Evolutionary conservation across 1,284 basidiomycete species (phyloP), one percentile per base, ranked within the genome.

Genomic region (Cutaneotrichosporon curvatum): DNA sequence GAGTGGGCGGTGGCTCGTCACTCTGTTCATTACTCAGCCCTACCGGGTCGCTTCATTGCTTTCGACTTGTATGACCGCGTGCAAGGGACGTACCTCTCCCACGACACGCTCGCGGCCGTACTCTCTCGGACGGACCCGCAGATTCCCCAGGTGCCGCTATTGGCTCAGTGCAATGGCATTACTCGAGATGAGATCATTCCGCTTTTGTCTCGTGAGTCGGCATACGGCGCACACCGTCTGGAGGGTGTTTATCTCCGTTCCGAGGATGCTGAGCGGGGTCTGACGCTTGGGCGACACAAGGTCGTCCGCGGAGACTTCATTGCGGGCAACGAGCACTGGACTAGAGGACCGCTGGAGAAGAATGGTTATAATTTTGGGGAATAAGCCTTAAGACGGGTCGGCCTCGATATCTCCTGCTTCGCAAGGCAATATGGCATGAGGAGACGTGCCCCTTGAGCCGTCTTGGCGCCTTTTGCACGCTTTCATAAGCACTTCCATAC

Each of bases 1-100:
- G 81, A 83, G 64, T 82, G 81, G 80, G 70, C 80, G 57, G 78
- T 73, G 34, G 79, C 78, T 23, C 80, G 76, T 16, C 80, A 82
- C 60, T 80, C 79, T 1, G 79, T 82, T 37, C 59, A 76, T 4
- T 82, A 82, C 61, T 73, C 74, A 7, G 56, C 61, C 15, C 75
- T 82, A 6, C 76, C 78, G 3, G 75, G 76, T 49, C 70, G 68
- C 37, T 81, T 82, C 62, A 59, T 81, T 50, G 45, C 45, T 2
- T 47, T 79, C 56, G 80, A 82, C 60, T 46, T 81, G 40, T 82
- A 76, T 57, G 81, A 82, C 61, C 73, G 80, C 25, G 68, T 67
- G 19, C 74, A 69, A 6, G 60, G 61, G 7, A n/a, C n/a, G n/a
- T n/a, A n/a, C n/a, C n/a, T n/a, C n/a, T n/a, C n/a, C n/a, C n/a